Evolutionary conservation across 106 monocot genomes (phyloP).

Genomic region (Apostasia ramifera): DNA sequence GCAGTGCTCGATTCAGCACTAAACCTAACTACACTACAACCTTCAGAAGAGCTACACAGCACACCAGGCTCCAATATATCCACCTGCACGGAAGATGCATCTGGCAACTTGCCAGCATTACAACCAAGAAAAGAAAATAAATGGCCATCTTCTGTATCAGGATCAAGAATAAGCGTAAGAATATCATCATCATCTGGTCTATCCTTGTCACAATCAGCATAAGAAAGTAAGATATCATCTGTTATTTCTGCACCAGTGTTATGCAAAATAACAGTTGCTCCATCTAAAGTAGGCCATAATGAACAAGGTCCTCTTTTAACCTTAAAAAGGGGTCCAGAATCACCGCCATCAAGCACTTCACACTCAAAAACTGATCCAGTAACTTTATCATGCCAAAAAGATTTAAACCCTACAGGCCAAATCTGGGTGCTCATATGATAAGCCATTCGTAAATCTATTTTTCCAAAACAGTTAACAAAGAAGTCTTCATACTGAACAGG

Average conservation of each 20-base stretch:
- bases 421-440: conserved; percentile 71
- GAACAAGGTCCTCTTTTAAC: conserved; percentile 84
- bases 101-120: conserved; percentile 8
- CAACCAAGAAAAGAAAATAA: conserved; percentile 35
- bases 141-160: conserved; percentile 40
- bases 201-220: conserved; percentile 23
- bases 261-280: conserved; percentile 47
- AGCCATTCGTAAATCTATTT: conserved; percentile 39
- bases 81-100: conserved; percentile 8
- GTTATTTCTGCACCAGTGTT: conserved; percentile 26
- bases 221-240: conserved; percentile 17
- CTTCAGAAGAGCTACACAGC: conserved; percentile 5
- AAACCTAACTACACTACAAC: background rate
- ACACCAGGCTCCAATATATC: conserved; percentile 14
- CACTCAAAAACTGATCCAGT: conserved; percentile 91
- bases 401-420: conserved; percentile 85
- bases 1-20: conserved; percentile 3
- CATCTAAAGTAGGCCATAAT: conserved; percentile 30
- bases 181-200: conserved; percentile 34
- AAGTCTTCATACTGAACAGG: conserved; percentile 95
- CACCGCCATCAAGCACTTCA: conserved; percentile 79
- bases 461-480: conserved; percentile 57
- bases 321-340: conserved; percentile 73
- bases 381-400: conserved; percentile 81
- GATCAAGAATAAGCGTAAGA: conserved; percentile 49